Evolutionary conservation across 1,284 basidiomycete genomes (phyloP), one percentile per base, ranked within the genome.

Genomic region (Lentinula novae-zelandiae): DNA sequence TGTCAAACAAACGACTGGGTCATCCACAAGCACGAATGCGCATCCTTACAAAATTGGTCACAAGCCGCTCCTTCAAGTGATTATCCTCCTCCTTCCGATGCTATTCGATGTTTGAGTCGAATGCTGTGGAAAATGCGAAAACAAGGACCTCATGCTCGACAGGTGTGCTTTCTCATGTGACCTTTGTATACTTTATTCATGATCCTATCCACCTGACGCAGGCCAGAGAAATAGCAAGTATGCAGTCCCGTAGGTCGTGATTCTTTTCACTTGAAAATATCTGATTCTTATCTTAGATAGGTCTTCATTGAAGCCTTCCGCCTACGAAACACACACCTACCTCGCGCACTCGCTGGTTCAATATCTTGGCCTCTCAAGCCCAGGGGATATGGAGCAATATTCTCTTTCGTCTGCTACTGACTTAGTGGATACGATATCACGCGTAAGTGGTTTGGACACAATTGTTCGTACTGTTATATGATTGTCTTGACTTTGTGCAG

Each of bases 1-100:
- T 96, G 95, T 68, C 93, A 95, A 75, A 84, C 76, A 39, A 71
- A 73, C 46, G 93, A 95, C 68, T 96, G 94, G 94, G 44, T 69
- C 0, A 53, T 81, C 1, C 94, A 96, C 71, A 91, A 89, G 72
- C 71, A 72, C 5, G 94, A 96, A 78, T 96, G 94, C 68, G 65
- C 65, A 5, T 88, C 92, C 0, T 74, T 95, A 12, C 79, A 78
- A 61, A 73, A 75, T 50, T 90, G 88, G 85, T 76, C 75, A 0
- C 68, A 76, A 27, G 66, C 73, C 36, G 81, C 82, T 1, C 81
- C 84, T 1, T 80, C 81, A 5, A 63, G 70, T 1, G 76, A 79
- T 7, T 67, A 80, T 5, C 69, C 78, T 5, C 69, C 89, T 36
- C 92, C 91, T 3, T 84, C 80, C 40, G 92, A 92, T 64, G 87